phyloP scores from a whole-genome alignment of 192 early-diverging fungal species.

The Spinellus fusiger region DNA sequence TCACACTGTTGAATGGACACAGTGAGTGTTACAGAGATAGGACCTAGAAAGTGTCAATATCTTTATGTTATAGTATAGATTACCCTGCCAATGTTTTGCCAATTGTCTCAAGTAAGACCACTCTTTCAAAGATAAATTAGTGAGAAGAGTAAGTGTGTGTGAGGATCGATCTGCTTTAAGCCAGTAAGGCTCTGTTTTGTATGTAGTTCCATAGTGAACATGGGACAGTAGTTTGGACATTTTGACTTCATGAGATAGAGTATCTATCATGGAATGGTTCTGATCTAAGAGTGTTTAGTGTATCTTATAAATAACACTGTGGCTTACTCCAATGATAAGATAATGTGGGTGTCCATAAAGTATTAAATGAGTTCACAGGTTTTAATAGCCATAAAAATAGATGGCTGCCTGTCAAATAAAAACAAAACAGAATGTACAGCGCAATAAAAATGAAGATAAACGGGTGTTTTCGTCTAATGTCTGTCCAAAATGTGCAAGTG shows the following conservation, averaged over 20 bases:
- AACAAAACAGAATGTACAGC: too few relatives aligned
- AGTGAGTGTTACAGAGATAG: slow-evolving; percentile 48
- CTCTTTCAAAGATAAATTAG: slow-evolving; percentile 34
- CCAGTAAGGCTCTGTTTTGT: slow-evolving; percentile 26
- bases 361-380: too few relatives aligned
- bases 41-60: slow-evolving; percentile 28
- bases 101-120: slow-evolving; percentile 36
- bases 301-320: too few relatives aligned
- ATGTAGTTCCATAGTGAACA: slow-evolving; percentile 8
- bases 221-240: slow-evolving; percentile 32
- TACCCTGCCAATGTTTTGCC: slow-evolving; percentile 47
- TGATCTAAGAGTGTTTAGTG: slow-evolving; percentile 11
- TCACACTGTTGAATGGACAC: slow-evolving; percentile 13
- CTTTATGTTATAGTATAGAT: neutral
- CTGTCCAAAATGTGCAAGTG: too few relatives aligned
- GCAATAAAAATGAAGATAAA: too few relatives aligned
- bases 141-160: slow-evolving; percentile 41
- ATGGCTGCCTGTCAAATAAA: too few relatives aligned
- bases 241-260: slow-evolving; percentile 20
- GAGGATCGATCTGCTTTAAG: slow-evolving; percentile 22
- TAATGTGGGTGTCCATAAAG: too few relatives aligned
- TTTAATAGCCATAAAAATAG: too few relatives aligned
- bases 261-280: slow-evolving; percentile 17
- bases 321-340: too few relatives aligned
- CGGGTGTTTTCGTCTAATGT: too few relatives aligned